These are phyloP conservation scores for Pseudomassariella vexata DNA, from an alignment of 2,329 filamentous ascomycete genomes.

Conservation along the genomic window DNA sequence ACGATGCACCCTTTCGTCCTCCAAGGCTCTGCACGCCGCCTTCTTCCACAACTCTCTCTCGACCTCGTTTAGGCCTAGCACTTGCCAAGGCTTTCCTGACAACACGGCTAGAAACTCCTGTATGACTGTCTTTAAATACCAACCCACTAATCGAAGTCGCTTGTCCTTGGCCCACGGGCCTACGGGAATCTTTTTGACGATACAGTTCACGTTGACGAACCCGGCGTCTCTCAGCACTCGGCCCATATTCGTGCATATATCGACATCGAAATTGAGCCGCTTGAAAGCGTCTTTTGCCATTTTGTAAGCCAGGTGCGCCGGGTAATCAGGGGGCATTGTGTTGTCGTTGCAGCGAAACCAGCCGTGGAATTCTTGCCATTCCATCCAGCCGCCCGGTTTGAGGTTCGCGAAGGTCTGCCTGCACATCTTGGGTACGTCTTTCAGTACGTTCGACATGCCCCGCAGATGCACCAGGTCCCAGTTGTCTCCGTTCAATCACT, in stretches of 20 bases:
- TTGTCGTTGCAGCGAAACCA: constrained; percentile 33
- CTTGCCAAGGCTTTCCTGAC: constrained; percentile 7
- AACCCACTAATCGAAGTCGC: constrained; percentile 7
- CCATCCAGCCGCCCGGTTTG: constrained; percentile 44
- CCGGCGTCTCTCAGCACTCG: constrained; percentile 26
- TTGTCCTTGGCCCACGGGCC: constrained; percentile 9
- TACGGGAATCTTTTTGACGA: constrained; percentile 13
- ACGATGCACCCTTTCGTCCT: constrained; percentile 9
- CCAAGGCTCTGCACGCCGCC: constrained; percentile 7
- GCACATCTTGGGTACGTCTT: constrained; percentile 44
- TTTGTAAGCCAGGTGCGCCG: constrained; percentile 24
- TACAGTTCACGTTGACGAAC: constrained; percentile 22
- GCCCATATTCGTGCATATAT: constrained; percentile 28
- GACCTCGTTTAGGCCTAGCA: constrained; percentile 10
- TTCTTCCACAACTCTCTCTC: constrained; percentile 13
- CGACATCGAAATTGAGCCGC: constrained; percentile 32
- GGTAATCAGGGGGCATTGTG: constrained; percentile 34
- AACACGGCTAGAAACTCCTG: constrained; percentile 11
- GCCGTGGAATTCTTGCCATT: constrained; percentile 40
- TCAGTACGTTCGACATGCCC: constrained; percentile 43
- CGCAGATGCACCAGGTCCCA: constrained; percentile 53
- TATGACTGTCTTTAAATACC: constrained; percentile 11
- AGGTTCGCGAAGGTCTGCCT: constrained; percentile 30
- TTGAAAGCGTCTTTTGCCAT: constrained; percentile 19
- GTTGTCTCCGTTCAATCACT: constrained; percentile 47